A percentile compares a stretch with the other conserved stretches of the same genome.
Evolutionary conservation across 1,139 yeast species (phyloP).

Genomic region (Kurtzmaniella quercitrusa): DNA sequence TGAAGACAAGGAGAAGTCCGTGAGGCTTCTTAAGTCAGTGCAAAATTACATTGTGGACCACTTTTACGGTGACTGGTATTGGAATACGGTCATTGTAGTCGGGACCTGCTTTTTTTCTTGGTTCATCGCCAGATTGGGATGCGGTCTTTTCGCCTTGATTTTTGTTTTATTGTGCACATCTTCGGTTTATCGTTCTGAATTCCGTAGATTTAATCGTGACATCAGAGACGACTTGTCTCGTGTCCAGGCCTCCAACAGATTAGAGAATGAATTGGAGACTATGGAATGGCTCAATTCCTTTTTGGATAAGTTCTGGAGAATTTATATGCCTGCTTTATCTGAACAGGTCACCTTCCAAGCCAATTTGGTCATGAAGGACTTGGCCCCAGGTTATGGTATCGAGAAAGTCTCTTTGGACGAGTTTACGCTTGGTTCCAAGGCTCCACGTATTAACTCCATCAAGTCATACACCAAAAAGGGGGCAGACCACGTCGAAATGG

Average conservation of each 20-base stretch:
- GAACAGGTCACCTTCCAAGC: slow-evolving; percentile 68
- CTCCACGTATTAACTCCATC: slow-evolving; percentile 69
- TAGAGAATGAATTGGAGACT: slow-evolving; percentile 63
- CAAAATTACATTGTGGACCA: slow-evolving; percentile 65
- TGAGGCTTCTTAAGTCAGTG: slow-evolving; percentile 27
- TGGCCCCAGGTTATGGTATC: slow-evolving; percentile 80
- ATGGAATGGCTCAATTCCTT: slow-evolving; percentile 80
- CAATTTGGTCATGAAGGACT: slow-evolving; percentile 60
- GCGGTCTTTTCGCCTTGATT: slow-evolving; percentile 55
- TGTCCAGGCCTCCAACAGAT: slow-evolving; percentile 51
- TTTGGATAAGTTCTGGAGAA: slow-evolving; percentile 77
- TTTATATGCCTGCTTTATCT: slow-evolving; percentile 82
- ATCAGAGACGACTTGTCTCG: slow-evolving; percentile 72
- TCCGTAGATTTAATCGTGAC: slow-evolving; percentile 68
- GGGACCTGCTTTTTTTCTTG: slow-evolving; percentile 75
- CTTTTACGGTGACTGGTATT: slow-evolving; percentile 68
- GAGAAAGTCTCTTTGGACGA: slow-evolving; percentile 69
- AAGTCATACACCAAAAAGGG: slow-evolving; percentile 69
- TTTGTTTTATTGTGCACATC: slow-evolving; percentile 58
- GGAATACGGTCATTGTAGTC: slow-evolving; percentile 58
- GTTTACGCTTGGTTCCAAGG: slow-evolving; percentile 74
- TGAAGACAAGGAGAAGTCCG: slow-evolving; percentile 24
- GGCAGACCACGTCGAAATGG: slow-evolving; percentile 69
- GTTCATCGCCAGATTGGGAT: slow-evolving; percentile 52
- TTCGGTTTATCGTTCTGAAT: slow-evolving; percentile 66